Conservation (phyloP, 177 flowering plant species). For the Vitis hybrid region DNA sequence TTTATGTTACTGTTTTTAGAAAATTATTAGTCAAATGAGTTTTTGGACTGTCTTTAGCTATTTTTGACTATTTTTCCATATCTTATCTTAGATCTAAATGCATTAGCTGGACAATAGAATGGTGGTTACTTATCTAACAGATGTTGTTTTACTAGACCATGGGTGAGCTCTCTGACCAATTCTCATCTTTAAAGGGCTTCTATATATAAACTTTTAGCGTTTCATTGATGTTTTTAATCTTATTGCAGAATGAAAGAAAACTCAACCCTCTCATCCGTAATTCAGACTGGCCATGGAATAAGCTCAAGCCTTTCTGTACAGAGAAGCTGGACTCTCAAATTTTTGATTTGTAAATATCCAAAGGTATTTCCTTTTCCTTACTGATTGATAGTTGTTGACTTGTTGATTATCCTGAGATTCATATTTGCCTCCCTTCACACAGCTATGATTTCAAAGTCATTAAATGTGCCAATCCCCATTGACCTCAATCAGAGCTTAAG, state of each 20-base stretch:
- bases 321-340: conserved; percentile 60
- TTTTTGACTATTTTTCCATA: neutral
- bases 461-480: conserved; percentile 22
- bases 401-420: conserved; percentile 49
- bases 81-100: conserved; percentile 20
- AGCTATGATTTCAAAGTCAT: conserved; percentile 51
- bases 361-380: conserved; percentile 43
- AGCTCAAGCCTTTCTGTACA: conserved; percentile 55
- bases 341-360: conserved; percentile 61
- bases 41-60: too few species aligned
- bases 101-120: conserved; percentile 85
- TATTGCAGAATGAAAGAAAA: conserved; percentile 68
- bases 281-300: conserved; percentile 68
- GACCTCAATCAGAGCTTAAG: conserved; percentile 16
- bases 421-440: conserved; percentile 73
- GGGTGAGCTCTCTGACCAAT: conserved; percentile 46
- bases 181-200: neutral
- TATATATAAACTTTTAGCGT: neutral
- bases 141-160: conserved; percentile 64
- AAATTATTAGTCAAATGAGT: too few species aligned
- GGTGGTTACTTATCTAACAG: conserved; percentile 73
- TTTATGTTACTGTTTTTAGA: too few species aligned
- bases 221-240: conserved; percentile 3
- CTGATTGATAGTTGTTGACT: neutral
- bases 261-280: conserved; percentile 41